These are phyloP conservation scores for Sclerotiophoma versabilis DNA, from an alignment of 2,329 filamentous ascomycete species.

Conservation along the genomic window DNA sequence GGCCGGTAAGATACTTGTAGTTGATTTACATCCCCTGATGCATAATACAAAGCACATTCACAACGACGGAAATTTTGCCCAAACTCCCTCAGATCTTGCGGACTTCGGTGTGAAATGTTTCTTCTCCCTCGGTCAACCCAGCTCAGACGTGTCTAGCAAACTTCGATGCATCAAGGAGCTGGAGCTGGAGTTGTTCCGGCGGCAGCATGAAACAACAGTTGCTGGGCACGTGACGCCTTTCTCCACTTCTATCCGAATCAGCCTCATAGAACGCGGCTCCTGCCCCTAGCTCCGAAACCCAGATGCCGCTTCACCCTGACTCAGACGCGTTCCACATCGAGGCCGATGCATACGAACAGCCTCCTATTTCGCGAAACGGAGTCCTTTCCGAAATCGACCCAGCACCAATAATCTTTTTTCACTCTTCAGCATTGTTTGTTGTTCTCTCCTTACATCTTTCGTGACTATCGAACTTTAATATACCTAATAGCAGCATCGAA, in stretches of 20 bases:
- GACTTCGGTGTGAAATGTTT: not conserved
- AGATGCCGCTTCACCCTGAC: constrained; percentile 12
- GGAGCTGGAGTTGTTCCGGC: constrained; percentile 10
- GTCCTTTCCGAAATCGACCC: not conserved
- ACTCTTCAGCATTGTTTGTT: not conserved
- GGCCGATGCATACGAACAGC: constrained; percentile 7
- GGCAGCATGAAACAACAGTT: constrained; percentile 11
- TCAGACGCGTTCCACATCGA: constrained; percentile 11
- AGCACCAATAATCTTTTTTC: not conserved
- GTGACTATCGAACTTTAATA: not conserved
- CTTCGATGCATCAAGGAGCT: constrained; percentile 8
- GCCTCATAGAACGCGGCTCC: constrained; percentile 5
- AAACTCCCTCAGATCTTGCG: not conserved
- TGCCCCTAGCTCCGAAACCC: constrained; percentile 10
- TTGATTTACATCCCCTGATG: constrained; percentile 1
- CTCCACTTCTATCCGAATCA: constrained; percentile 11
- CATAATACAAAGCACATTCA: constrained; percentile 4
- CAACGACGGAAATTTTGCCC: not conserved
- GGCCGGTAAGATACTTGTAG: constrained; percentile 16
- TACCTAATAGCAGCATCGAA: constrained; percentile 5
- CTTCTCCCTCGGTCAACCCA: not conserved
- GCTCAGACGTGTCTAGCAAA: constrained; percentile 9
- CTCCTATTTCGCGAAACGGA: constrained; percentile 11
- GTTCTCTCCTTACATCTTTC: not conserved
- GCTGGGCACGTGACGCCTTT: constrained; percentile 7